Conservation (phyloP, 2,329 filamentous ascomycete species). For the Fusarium ramigenum region DNA sequence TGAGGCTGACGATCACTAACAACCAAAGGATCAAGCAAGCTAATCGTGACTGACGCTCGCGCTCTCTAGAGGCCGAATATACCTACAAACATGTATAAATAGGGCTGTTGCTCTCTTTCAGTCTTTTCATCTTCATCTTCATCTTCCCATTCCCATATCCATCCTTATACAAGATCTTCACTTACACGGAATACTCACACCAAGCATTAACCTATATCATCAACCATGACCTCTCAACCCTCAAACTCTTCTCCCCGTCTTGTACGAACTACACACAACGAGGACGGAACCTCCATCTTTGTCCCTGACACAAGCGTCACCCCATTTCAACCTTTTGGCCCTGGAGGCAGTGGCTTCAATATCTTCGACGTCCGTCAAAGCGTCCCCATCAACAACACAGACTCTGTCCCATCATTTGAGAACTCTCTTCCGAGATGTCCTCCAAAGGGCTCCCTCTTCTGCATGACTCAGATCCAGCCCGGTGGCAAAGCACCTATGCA, state of each 20-base stretch:
- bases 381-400: conserved; percentile 29
- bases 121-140: neutral
- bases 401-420: conserved; percentile 20
- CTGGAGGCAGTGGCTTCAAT: conserved; percentile 10
- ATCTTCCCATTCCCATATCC: neutral
- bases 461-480: conserved; percentile 46
- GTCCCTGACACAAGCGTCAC: conserved; percentile 1
- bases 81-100: neutral
- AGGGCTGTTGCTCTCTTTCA: neutral
- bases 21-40: neutral
- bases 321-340: conserved; percentile 16
- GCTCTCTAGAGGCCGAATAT: neutral
- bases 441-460: conserved; percentile 48
- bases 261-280: conserved; percentile 1
- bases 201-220: neutral
- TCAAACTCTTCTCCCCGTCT: neutral
- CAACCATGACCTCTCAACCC: conserved; percentile 1
- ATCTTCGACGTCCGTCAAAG: conserved; percentile 24
- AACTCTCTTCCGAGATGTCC: conserved; percentile 48
- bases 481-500: conserved; percentile 50
- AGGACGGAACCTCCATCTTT: conserved; percentile 15
- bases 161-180: neutral
- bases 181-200: neutral
- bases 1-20: conserved; percentile 2
- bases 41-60: neutral